Percentiles rank a stretch among this genome's conserved stretches.
Conservation (phyloP, 2,329 filamentous ascomycete species). For the Aciculosporium take region DNA sequence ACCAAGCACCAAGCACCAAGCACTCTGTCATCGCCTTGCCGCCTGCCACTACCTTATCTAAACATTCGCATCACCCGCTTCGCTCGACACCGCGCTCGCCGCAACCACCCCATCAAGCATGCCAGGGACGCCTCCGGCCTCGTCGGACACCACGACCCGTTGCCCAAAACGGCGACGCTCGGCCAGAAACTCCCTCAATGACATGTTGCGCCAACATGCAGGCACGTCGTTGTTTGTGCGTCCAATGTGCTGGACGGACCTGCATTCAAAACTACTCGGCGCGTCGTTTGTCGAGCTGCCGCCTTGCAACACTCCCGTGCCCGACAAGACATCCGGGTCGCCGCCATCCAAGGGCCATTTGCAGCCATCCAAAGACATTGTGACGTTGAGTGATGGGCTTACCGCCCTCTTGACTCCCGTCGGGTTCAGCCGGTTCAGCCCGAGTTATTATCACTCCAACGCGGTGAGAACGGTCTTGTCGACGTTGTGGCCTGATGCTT, state of each 20-base stretch:
- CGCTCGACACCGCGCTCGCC: no score
- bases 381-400: constrained; percentile 28
- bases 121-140: not conserved
- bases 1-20: no score
- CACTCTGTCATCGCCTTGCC: no score
- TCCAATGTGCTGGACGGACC: constrained; percentile 42
- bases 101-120: no score
- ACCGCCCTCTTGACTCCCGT: constrained; percentile 26
- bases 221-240: constrained; percentile 34
- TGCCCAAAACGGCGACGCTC: constrained; percentile 16
- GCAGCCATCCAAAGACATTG: constrained; percentile 28
- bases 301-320: constrained; percentile 26
- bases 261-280: constrained; percentile 33
- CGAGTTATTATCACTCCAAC: constrained; percentile 23
- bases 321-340: constrained; percentile 18
- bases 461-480: constrained; percentile 30
- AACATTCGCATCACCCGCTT: no score
- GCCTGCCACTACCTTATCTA: no score
- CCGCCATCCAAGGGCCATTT: constrained; percentile 22
- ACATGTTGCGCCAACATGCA: constrained; percentile 34
- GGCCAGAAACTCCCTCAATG: constrained; percentile 35
- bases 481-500: constrained; percentile 28
- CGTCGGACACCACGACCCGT: not conserved
- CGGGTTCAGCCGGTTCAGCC: constrained; percentile 18
- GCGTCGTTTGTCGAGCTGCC: constrained; percentile 30